A percentile compares a stretch with the other conserved stretches of the same genome.
phyloP scores from a whole-genome alignment of 116 monocot genomes.

The Posidonia oceanica region DNA sequence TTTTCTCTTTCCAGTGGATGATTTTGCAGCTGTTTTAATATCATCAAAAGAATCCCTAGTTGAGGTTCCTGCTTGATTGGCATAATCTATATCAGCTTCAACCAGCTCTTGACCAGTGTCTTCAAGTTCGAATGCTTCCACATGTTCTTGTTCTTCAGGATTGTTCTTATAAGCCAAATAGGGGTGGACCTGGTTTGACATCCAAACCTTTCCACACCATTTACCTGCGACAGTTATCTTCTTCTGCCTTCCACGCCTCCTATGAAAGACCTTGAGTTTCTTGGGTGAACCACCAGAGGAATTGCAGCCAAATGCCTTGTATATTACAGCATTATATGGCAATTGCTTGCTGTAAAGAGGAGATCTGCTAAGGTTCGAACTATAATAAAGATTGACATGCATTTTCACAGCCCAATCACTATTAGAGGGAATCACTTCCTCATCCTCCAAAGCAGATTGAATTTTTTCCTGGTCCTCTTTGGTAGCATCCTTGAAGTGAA shows the following conservation, averaged over 20 bases:
- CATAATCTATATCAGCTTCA: conserved; percentile 16
- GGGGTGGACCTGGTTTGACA: conserved; percentile 92
- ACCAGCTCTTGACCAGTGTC: not conserved
- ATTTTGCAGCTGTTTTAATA: conserved; percentile 6
- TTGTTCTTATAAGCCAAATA: conserved; percentile 26
- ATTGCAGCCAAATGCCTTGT: conserved; percentile 58
- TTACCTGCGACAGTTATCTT: conserved; percentile 65
- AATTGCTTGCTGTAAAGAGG: conserved; percentile 90
- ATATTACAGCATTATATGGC: conserved; percentile 85
- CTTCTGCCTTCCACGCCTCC: conserved; percentile 47
- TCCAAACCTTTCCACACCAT: conserved; percentile 99
- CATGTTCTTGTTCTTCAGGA: conserved; percentile 18
- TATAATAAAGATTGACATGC: conserved; percentile 87
- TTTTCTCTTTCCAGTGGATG: conserved; percentile 41
- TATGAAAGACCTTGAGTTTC: conserved; percentile 23
- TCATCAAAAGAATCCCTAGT: conserved; percentile 1
- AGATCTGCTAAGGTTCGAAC: conserved; percentile 82
- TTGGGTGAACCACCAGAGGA: conserved; percentile 28
- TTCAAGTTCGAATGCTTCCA: conserved; percentile 8
- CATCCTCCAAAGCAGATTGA: conserved; percentile 56
- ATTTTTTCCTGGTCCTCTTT: conserved; percentile 55
- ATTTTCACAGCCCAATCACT: conserved; percentile 95
- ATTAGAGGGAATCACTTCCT: conserved; percentile 65
- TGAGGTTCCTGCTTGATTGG: not conserved
- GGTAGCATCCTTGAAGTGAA: conserved; percentile 40